Evolutionary conservation across 257 asterid species (phyloP), one percentile per base, ranked within the genome.

Genomic region (Nemophila menziesii): DNA sequence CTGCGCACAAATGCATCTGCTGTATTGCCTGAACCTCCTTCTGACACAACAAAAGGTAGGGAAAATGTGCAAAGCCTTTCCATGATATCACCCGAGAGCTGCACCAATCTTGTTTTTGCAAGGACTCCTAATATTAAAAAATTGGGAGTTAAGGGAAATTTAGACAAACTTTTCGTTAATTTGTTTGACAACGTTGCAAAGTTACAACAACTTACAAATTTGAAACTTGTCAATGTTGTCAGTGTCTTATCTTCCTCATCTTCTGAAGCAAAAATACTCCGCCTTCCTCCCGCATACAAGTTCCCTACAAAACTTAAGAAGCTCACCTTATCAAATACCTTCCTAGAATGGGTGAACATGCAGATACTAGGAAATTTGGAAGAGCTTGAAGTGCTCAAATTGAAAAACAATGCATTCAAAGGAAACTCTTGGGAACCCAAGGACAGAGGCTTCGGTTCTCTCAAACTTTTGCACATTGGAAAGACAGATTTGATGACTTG

Each of bases 351-450:
- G 68, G 49, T 19, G 6, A 21, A 57, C 22, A 57, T 63, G 61
- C 22, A 55, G 11, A 57, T 34, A 6, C 8, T 63, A 17, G 70
- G 70, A 19, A 46, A 39, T 48, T 40, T 63, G 6, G 57, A 46
- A 46, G 36, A 41, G 9, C 65, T 63, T 1, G 52, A 63, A 39
- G 51, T 49, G 16, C 57, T 63, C 29, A 57, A 63, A 45, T 39
- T 56, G 53, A 61, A 64, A 22, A 54, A 64, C 16, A 52, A 64
- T 24, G 65, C 70, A 24, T 64, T 64, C 21, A 16, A 21, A 10
- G 68, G 68, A 20, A 40, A 27, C 14, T 16, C 8, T 5, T 62
- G 68, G 68, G 47, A 55, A 20, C 33, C 63, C 4, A 55, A 46
- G 9, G 41, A 7, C 8, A 55, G 43, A 8, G 52, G 57, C 15